Evolutionary conservation across 1,284 basidiomycete species (phyloP).

Genomic region (Stereum hirsutum): DNA sequence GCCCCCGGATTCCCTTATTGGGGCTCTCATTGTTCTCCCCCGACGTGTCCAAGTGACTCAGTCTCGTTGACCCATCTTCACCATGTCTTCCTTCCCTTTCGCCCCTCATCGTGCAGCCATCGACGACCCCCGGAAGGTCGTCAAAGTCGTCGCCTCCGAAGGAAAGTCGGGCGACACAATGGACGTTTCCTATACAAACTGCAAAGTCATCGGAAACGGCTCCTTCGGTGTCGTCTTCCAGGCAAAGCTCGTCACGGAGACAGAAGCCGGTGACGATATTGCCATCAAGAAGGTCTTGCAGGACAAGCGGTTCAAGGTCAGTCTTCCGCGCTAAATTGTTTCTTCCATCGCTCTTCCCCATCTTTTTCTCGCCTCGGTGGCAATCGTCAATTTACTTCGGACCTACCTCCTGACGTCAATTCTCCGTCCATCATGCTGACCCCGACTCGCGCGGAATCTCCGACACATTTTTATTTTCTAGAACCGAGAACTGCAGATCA

Average conservation of each 20-base stretch:
- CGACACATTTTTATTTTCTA: too few relatives aligned
- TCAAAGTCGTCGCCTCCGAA: slow-evolving; percentile 91
- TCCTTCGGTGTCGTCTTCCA: slow-evolving; percentile 99
- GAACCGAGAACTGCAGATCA: slow-evolving; percentile 99
- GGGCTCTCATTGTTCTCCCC: slow-evolving; percentile 18
- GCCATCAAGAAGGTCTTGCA: slow-evolving; percentile 99
- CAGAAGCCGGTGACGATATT: slow-evolving; percentile 74
- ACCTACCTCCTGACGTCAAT: too few relatives aligned
- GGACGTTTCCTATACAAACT: slow-evolving; percentile 92
- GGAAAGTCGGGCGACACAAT: slow-evolving; percentile 88
- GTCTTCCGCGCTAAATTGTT: slow-evolving; percentile 20
- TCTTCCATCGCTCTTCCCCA: slow-evolving; percentile 4
- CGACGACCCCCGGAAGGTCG: slow-evolving; percentile 93
- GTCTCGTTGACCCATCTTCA: slow-evolving; percentile 12
- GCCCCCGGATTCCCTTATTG: slow-evolving; percentile 16
- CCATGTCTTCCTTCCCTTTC: slow-evolving; percentile 12
- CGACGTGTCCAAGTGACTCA: slow-evolving; percentile 12
- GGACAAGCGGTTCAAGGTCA: slow-evolving; percentile 99
- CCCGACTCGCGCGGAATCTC: too few relatives aligned
- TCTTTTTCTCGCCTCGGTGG: too few relatives aligned
- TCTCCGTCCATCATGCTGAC: too few relatives aligned
- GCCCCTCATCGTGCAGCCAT: slow-evolving; percentile 38
- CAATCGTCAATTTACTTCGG: too few relatives aligned
- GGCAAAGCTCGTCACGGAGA: slow-evolving; percentile 59
- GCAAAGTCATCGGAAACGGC: slow-evolving; percentile 98